Conservation (phyloP, 306 rosid genomes). For the Carpinus viminea region DNA sequence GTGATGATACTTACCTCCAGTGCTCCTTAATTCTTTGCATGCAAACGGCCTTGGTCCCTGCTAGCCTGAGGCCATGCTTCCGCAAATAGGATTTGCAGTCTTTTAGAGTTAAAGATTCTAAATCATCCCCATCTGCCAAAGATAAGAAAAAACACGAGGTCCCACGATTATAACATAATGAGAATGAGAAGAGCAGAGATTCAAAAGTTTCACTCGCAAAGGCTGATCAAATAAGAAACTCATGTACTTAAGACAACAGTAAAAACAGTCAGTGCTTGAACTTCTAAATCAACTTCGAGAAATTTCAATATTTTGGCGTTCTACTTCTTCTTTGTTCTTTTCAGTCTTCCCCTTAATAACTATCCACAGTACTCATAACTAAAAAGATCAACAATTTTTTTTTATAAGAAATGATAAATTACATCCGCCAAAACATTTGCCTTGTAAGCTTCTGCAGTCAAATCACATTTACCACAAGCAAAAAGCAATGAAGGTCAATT, state of each 20-base stretch:
- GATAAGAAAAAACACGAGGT: not conserved
- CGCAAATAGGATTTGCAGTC: slow-evolving; percentile 73
- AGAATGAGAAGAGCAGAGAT: slow-evolving; percentile 4
- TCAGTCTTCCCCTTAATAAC: not conserved
- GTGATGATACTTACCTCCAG: slow-evolving; percentile 47
- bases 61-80: slow-evolving; percentile 56
- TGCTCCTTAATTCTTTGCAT: slow-evolving; percentile 63
- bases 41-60: slow-evolving; percentile 63
- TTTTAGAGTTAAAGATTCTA: slow-evolving; percentile 48
- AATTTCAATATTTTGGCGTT: not conserved
- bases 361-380: not conserved
- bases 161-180: not conserved
- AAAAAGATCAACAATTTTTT: not conserved
- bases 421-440: no score
- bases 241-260: not conserved
- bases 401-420: no score
- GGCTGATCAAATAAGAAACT: not conserved
- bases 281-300: not conserved
- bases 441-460: no score
- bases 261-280: not conserved
- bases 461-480: not conserved
- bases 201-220: not conserved
- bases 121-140: slow-evolving; percentile 43
- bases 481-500: not conserved
- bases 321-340: not conserved